phyloP scores from a whole-genome alignment of 331 rosid species.

The Stylosanthes scabra region DNA sequence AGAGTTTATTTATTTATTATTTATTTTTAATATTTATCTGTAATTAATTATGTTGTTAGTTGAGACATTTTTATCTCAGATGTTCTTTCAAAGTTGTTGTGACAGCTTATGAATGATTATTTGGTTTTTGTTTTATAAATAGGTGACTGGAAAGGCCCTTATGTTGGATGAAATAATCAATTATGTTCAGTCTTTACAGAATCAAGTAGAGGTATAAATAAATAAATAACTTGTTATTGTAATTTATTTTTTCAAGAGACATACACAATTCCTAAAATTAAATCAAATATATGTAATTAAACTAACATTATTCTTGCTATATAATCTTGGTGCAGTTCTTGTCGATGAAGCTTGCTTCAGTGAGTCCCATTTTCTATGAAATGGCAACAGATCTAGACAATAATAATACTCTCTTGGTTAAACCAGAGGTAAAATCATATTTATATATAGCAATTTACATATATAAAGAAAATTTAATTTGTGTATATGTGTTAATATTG shows the following conservation, averaged over 20 bases:
- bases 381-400: slow-evolving; percentile 66
- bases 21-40: not conserved
- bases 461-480: too few relatives aligned
- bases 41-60: not conserved
- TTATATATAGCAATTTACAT: too few relatives aligned
- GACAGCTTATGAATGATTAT: slow-evolving; percentile 55
- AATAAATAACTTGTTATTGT: not conserved
- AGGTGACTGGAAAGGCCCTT: slow-evolving; percentile 96
- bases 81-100: slow-evolving; percentile 19
- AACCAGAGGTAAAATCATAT: slow-evolving; percentile 55
- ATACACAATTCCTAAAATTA: too few relatives aligned
- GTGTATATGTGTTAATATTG: too few relatives aligned
- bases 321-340: slow-evolving; percentile 67
- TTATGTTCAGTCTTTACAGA: slow-evolving; percentile 95
- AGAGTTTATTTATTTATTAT: slow-evolving; percentile 31
- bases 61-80: not conserved
- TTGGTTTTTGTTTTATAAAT: slow-evolving; percentile 41
- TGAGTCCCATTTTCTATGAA: slow-evolving; percentile 72
- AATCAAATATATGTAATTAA: too few relatives aligned
- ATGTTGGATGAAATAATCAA: slow-evolving; percentile 98
- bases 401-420: slow-evolving; percentile 51
- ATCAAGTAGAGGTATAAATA: slow-evolving; percentile 95
- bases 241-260: too few relatives aligned
- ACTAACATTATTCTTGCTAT: too few relatives aligned
- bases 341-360: slow-evolving; percentile 88